phyloP scores from a whole-genome alignment of 208 protist species.

The Acanthamoeba rhysodes region DNA sequence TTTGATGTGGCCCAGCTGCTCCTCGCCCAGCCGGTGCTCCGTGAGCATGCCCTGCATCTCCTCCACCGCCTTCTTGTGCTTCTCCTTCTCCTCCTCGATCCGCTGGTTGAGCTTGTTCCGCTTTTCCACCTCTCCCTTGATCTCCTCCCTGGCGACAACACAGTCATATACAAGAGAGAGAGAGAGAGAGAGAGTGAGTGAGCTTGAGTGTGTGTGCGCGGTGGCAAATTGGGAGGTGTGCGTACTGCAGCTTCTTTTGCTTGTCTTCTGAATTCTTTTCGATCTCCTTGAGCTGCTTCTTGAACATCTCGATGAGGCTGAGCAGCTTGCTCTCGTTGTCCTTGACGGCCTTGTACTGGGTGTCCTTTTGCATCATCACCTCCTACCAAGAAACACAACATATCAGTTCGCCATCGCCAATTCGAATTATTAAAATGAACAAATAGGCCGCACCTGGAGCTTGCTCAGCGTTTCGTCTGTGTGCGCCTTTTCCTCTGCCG shows the following conservation, averaged over 20 bases:
- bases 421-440: not conserved
- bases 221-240: not conserved
- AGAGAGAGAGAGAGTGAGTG: not conserved
- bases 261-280: slow-evolving; percentile 55
- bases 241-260: slow-evolving; percentile 58
- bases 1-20: slow-evolving; percentile 60
- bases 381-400: too few relatives aligned
- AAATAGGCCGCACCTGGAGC: not conserved
- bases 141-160: slow-evolving; percentile 17
- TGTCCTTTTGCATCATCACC: slow-evolving; percentile 72
- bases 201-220: not conserved
- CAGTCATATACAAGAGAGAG: not conserved
- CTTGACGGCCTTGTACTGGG: slow-evolving; percentile 60
- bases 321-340: slow-evolving; percentile 67
- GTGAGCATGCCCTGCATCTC: slow-evolving; percentile 1
- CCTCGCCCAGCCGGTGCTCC: not conserved
- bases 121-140: slow-evolving; percentile 43
- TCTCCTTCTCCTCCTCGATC: slow-evolving; percentile 43
- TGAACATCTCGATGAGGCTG: slow-evolving; percentile 59
- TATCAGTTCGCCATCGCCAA: not conserved
- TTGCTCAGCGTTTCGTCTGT: slow-evolving; percentile 26
- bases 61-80: slow-evolving; percentile 26
- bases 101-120: slow-evolving; percentile 37
- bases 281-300: slow-evolving; percentile 61
- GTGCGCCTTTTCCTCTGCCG: slow-evolving; percentile 15